A percentile compares a stretch with the other conserved stretches of the same genome.
Conservation (phyloP, 345 rosid genomes). For the Lumnitzera littorea region DNA sequence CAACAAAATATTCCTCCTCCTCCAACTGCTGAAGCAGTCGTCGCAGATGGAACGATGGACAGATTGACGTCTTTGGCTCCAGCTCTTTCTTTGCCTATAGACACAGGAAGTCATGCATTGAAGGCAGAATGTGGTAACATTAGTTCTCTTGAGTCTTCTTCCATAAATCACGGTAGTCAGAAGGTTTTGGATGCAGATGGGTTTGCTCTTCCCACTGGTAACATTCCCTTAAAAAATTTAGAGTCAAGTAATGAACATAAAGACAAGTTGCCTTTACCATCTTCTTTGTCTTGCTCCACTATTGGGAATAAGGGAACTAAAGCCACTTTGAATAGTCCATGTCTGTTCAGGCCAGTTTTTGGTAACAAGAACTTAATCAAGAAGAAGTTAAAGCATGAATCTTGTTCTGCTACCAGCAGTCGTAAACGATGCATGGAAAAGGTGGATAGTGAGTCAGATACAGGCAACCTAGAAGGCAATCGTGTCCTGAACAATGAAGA, state of each 20-base stretch:
- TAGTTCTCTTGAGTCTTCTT: conserved; percentile 12
- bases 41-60: conserved; percentile 1
- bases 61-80: too few relatives aligned
- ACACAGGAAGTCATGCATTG: conserved; percentile 7
- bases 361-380: conserved; percentile 41
- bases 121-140: conserved; percentile 7
- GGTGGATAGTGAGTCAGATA: conserved; percentile 21
- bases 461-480: conserved; percentile 21
- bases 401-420: conserved; percentile 24
- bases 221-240: conserved; percentile 14
- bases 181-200: conserved; percentile 1
- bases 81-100: conserved; percentile 5
- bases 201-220: conserved; percentile 15
- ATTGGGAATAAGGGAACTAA: conserved; percentile 14
- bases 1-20: conserved; percentile 18
- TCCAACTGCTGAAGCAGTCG: conserved; percentile 14
- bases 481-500: conserved; percentile 15
- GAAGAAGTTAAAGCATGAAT: conserved; percentile 45
- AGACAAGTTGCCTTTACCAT: conserved; percentile 22
- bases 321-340: conserved; percentile 20
- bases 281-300: conserved; percentile 20
- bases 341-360: conserved; percentile 43
- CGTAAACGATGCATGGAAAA: conserved; percentile 17
- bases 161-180: conserved; percentile 14
- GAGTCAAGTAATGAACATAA: conserved; percentile 18